Evolutionary conservation across 768 basidiomycete species (phyloP).

Genomic region (Cyclocybe cylindracea): DNA sequence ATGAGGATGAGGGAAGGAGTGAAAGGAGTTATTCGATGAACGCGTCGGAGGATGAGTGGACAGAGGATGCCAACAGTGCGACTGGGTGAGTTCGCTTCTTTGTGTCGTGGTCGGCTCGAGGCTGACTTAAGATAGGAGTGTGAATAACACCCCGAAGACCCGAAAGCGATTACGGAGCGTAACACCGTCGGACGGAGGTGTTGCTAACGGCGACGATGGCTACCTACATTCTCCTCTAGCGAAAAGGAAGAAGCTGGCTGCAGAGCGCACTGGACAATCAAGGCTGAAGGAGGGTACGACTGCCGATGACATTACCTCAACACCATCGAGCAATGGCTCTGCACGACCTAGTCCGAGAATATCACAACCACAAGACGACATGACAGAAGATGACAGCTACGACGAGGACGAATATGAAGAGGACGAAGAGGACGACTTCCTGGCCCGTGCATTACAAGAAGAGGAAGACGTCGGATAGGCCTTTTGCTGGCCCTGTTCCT

Average conservation of each 20-base stretch:
- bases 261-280: conserved; percentile 65
- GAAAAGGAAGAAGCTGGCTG: conserved; percentile 77
- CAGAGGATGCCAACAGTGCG: conserved; percentile 50
- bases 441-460: conserved; percentile 63
- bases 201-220: conserved; percentile 36
- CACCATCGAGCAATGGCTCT: conserved; percentile 17
- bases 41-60: conserved; percentile 57
- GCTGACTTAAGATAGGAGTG: conserved; percentile 24
- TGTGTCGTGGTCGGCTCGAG: neutral
- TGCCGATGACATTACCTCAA: conserved; percentile 47
- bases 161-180: conserved; percentile 73
- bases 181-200: conserved; percentile 66
- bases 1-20: conserved; percentile 49
- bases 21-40: conserved; percentile 46
- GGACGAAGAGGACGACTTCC: conserved; percentile 73
- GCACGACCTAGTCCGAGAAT: conserved; percentile 12
- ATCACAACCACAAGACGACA: conserved; percentile 28
- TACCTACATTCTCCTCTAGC: conserved; percentile 71
- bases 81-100: conserved; percentile 22
- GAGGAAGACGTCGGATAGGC: conserved; percentile 76
- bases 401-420: conserved; percentile 54
- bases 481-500: neutral
- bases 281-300: conserved; percentile 67
- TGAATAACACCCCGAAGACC: conserved; percentile 46
- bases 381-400: conserved; percentile 36